Percentiles rank a stretch among this genome's conserved stretches.
phyloP scores from a whole-genome alignment of 495 filamentous ascomycete species.

The Cercophora samala region DNA sequence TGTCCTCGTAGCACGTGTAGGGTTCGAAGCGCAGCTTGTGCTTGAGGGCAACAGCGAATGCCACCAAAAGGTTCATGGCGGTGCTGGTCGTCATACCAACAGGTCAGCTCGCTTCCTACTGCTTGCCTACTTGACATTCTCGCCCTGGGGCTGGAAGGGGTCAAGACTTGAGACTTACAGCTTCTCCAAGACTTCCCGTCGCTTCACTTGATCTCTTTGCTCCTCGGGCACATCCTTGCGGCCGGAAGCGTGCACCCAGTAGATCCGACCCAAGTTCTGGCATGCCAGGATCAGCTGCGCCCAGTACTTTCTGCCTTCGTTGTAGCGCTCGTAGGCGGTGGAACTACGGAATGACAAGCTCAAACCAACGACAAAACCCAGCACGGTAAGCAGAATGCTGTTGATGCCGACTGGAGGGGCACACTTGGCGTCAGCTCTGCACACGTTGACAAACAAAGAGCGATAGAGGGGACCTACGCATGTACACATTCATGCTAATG shows the following conservation, averaged over 20 bases:
- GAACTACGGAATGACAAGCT: constrained; percentile 79
- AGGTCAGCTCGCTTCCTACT: neutral
- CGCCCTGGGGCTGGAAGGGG: too few species aligned
- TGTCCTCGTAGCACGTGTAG: constrained; percentile 70
- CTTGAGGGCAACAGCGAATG: constrained; percentile 72
- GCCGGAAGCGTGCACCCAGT: constrained; percentile 73
- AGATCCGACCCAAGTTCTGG: constrained; percentile 70
- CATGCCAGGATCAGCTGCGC: constrained; percentile 65
- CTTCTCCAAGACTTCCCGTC: constrained; percentile 70
- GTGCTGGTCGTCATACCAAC: constrained; percentile 42
- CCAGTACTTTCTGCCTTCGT: constrained; percentile 76
- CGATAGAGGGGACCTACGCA: constrained; percentile 45
- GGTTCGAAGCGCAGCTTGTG: constrained; percentile 88
- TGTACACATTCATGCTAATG: constrained; percentile 41
- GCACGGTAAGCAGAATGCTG: constrained; percentile 72
- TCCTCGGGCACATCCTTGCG: constrained; percentile 48
- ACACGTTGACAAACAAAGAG: neutral
- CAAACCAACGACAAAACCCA: constrained; percentile 86
- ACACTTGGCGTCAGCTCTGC: neutral
- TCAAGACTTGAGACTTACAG: constrained; percentile 43
- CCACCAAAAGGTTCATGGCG: constrained; percentile 76
- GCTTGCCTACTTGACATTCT: neutral
- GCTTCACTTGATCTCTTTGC: constrained; percentile 41
- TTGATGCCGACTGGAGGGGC: constrained; percentile 52
- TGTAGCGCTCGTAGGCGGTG: constrained; percentile 81